Conservation (phyloP, 257 asterid genomes). For the Nemophila menziesii region DNA sequence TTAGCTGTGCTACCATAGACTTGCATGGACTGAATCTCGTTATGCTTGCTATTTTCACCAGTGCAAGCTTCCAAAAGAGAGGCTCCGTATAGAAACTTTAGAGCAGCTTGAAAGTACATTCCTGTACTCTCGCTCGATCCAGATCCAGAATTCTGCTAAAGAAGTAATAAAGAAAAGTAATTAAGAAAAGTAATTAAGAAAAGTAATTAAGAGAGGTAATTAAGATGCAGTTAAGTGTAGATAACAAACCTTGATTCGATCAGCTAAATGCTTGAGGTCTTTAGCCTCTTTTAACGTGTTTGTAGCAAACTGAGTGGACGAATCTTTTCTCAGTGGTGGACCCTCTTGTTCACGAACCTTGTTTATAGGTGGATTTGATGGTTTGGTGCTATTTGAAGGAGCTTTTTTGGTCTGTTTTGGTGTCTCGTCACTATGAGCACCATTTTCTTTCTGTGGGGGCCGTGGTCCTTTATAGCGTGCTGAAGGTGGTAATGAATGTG, state of each 20-base stretch:
- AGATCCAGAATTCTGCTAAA: conserved; percentile 70
- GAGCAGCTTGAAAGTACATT: conserved; percentile 80
- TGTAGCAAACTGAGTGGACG: conserved; percentile 71
- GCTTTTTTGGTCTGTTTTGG: conserved; percentile 42
- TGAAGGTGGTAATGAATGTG: conserved; percentile 68
- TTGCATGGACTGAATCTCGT: conserved; percentile 64
- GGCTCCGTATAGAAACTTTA: conserved; percentile 92
- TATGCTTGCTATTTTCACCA: conserved; percentile 61
- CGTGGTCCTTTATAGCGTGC: conserved; percentile 35
- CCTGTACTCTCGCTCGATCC: conserved; percentile 77
- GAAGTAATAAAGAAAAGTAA: too few relatives aligned
- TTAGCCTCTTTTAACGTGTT: conserved; percentile 89
- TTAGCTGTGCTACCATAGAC: conserved; percentile 93
- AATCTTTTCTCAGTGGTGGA: conserved; percentile 71
- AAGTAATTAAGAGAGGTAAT: too few relatives aligned
- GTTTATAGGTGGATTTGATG: conserved; percentile 45
- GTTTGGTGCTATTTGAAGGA: conserved; percentile 33
- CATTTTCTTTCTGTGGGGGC: conserved; percentile 41
- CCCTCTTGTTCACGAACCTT: conserved; percentile 55
- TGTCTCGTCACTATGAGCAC: conserved; percentile 28
- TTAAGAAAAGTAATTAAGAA: too few relatives aligned
- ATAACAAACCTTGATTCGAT: conserved; percentile 72
- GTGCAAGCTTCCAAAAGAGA: conserved; percentile 73
- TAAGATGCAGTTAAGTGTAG: conserved; percentile 14
- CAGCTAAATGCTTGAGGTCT: conserved; percentile 92